Evolutionary conservation across 2,329 filamentous ascomycete genomes (phyloP), one percentile per base, ranked within the genome.

Genomic region (Sporothrix euskadiensis): DNA sequence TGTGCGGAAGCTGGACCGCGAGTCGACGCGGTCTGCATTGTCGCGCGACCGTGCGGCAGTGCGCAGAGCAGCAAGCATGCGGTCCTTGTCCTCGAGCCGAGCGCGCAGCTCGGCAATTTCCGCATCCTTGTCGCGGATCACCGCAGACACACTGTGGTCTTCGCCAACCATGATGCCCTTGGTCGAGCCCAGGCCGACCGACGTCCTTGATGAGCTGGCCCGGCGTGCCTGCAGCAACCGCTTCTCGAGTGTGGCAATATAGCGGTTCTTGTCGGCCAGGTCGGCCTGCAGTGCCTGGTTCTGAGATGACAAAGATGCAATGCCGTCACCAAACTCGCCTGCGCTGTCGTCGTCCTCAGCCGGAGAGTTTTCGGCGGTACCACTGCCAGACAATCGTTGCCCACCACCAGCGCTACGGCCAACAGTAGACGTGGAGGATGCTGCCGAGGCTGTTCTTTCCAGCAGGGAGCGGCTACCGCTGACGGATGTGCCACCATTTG

Each of bases 201-300:
- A 97, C 12, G 95, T 90, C 22, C 95, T 90, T 8, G 94, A 95
- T 72, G 97, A 94, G 82, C 94, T 98, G 0, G 94, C 94, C 66
- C 95, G 88, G 56, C 96, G 88, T 52, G 96, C 96, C 79, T 99
- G 96, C 47, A 98, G 85, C 1, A 99, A 85, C 35, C 96, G 89
- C 82, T 97, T 97, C 83, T 99, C 96, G 14, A 99, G 83, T 0
- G 96, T 98, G 39, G 92, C 88, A 77, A 98, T 98, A 81, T 99
- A 99, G 44, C 96, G 92, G 78, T 96, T 98, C 84, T 97, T 98
- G 83, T 99, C 96, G n/a, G 88, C 89, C 65, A 99, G 87, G 81
- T 99, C 96, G n/a, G 94, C 90, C 81, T 97, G 96, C 66, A 99
- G 84, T n/a, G 97, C 92, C 69, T 91, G 89, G 77, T 98, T 94